Percentiles rank a stretch among this genome's conserved stretches.
Conservation (phyloP, 2,329 filamentous ascomycete species). For the Diplocarpon mali region DNA sequence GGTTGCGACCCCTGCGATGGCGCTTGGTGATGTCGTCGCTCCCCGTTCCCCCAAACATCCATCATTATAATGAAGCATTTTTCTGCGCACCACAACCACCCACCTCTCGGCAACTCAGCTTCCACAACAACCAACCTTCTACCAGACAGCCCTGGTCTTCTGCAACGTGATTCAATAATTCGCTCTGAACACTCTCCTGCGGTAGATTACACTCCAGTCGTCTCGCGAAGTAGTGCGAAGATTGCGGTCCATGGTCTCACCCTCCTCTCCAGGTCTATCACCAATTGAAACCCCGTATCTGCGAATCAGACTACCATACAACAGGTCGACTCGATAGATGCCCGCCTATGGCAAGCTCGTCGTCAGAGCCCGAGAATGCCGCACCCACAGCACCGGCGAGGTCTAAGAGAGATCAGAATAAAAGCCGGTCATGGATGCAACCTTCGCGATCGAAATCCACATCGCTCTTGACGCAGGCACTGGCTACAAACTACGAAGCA, state of each 20-base stretch:
- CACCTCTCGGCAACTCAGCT: background rate
- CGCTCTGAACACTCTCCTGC: background rate
- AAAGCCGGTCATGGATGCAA: constrained; percentile 12
- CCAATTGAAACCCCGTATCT: constrained; percentile 21
- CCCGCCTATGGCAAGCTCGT: constrained; percentile 27
- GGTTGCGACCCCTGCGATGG: constrained; percentile 1
- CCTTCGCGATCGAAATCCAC: constrained; percentile 15
- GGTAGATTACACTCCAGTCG: background rate
- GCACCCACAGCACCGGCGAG: constrained; percentile 24
- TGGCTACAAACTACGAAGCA: constrained; percentile 15
- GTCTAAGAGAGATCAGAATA: constrained; percentile 17
- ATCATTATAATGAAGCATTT: too few relatives aligned
- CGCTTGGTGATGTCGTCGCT: too few relatives aligned
- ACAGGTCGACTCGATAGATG: constrained; percentile 26
- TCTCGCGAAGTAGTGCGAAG: background rate
- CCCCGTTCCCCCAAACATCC: too few relatives aligned
- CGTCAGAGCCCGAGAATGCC: constrained; percentile 27
- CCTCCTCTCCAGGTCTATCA: constrained; percentile 1
- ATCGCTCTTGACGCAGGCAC: constrained; percentile 24
- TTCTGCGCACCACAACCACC: background rate
- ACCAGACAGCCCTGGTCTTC: constrained; percentile 1
- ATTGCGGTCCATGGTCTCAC: constrained; percentile 2
- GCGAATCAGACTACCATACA: constrained; percentile 25
- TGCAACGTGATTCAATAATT: constrained; percentile 1
- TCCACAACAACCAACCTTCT: background rate